phyloP scores from a whole-genome alignment of 2,329 filamentous ascomycete species.

The Tolypocladium ovalisporum region DNA sequence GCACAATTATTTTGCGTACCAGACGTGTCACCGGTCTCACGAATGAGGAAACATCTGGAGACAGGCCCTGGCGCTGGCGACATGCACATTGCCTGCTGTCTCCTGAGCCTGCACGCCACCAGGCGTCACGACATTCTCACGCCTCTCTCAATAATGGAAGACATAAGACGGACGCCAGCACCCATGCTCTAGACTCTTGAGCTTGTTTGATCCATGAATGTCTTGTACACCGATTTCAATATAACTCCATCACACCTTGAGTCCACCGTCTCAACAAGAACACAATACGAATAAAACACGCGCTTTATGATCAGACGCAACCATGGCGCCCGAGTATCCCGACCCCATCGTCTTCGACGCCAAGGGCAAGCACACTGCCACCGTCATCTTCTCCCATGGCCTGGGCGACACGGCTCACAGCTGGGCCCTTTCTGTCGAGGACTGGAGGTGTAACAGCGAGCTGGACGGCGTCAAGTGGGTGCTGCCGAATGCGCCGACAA shows the following conservation, averaged over 20 bases:
- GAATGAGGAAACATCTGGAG: background rate
- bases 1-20: too few relatives aligned
- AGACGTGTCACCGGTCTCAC: background rate
- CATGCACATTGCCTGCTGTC: background rate
- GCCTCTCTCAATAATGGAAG: too few relatives aligned
- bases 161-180: background rate
- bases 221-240: background rate
- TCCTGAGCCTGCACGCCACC: background rate
- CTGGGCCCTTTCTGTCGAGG: conserved; percentile 68
- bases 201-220: background rate
- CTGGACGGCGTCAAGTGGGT: conserved; percentile 82
- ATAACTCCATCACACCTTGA: background rate
- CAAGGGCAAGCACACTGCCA: conserved; percentile 69
- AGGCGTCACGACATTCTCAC: too few relatives aligned
- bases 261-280: too few relatives aligned
- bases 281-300: background rate
- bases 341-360: conserved; percentile 60
- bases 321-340: background rate
- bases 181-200: background rate
- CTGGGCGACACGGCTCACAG: conserved; percentile 67
- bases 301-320: background rate
- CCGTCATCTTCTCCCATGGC: conserved; percentile 81
- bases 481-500: conserved; percentile 72
- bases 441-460: conserved; percentile 64
- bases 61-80: too few relatives aligned